These are phyloP conservation scores for Groenewaldozyma sp. DNA, from an alignment of 1,139 yeast species.

Conservation along the genomic window DNA sequence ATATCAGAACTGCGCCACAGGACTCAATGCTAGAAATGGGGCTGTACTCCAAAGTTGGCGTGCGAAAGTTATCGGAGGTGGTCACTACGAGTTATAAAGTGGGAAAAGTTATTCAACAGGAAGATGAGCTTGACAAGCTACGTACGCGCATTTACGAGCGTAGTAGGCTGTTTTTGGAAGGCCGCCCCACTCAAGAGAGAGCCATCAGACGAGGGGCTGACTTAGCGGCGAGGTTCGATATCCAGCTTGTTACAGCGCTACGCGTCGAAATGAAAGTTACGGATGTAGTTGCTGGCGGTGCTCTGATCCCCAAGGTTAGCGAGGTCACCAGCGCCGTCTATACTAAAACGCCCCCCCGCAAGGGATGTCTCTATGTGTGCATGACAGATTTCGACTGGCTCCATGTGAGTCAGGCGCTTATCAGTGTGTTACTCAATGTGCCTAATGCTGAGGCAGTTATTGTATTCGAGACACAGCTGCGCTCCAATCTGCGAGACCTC, in stretches of 20 bases:
- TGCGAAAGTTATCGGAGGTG: constrained; percentile 20
- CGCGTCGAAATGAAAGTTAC: constrained; percentile 10
- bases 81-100: constrained; percentile 14
- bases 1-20: constrained; percentile 32
- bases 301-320: neutral
- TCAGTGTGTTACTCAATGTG: constrained; percentile 21
- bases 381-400: constrained; percentile 28
- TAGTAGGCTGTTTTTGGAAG: constrained; percentile 27
- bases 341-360: neutral
- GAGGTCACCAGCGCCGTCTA: constrained; percentile 2
- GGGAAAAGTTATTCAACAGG: constrained; percentile 5
- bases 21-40: constrained; percentile 22
- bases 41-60: constrained; percentile 27
- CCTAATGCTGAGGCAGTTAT: constrained; percentile 34
- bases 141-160: constrained; percentile 22
- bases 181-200: constrained; percentile 16
- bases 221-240: constrained; percentile 15
- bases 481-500: constrained; percentile 25
- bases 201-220: constrained; percentile 9
- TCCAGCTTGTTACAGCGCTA: constrained; percentile 23
- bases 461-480: constrained; percentile 31
- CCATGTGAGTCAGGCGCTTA: constrained; percentile 31
- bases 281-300: neutral
- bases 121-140: constrained; percentile 7
- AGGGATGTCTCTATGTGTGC: constrained; percentile 14